Evolutionary conservation across 176 grass and related monocot species (phyloP).

Genomic region (Oryza meridionalis): DNA sequence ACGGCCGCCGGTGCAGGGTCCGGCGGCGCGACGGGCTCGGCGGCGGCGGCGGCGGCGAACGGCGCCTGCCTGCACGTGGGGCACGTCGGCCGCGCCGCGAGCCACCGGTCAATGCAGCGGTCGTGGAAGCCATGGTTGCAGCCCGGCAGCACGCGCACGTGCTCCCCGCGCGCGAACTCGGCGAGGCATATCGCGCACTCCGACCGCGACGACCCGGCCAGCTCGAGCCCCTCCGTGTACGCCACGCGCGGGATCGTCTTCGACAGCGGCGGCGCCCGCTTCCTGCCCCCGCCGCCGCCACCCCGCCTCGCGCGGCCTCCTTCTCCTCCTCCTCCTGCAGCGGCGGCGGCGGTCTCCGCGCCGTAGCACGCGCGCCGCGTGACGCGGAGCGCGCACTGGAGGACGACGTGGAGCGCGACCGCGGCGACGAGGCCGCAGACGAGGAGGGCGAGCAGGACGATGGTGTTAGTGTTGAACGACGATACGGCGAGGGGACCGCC

Average conservation of each 20-base stretch:
- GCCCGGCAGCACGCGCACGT: constrained; percentile 62
- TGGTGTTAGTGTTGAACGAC: constrained; percentile 18
- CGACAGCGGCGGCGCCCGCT: background rate
- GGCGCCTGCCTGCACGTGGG: constrained; percentile 71
- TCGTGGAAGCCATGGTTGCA: constrained; percentile 86
- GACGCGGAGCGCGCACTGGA: constrained; percentile 47
- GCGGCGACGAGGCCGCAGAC: constrained; percentile 54
- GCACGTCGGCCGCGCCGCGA: constrained; percentile 62
- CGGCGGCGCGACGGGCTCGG: background rate
- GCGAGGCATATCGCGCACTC: constrained; percentile 90
- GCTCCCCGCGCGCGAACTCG: constrained; percentile 61
- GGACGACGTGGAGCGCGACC: constrained; percentile 34
- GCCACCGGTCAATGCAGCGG: constrained; percentile 74
- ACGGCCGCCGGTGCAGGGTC: background rate
- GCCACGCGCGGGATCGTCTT: constrained; percentile 40
- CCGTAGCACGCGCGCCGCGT: constrained; percentile 36
- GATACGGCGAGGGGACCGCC: constrained; percentile 1
- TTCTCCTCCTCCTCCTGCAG: background rate
- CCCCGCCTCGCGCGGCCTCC: background rate
- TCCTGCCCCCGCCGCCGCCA: background rate
- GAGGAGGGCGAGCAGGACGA: constrained; percentile 57
- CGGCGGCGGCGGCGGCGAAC: constrained; percentile 19
- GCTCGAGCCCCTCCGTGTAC: constrained; percentile 47
- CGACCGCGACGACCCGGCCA: constrained; percentile 47
- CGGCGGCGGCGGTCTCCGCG: background rate